These are phyloP conservation scores for Zanthoxylum bungeanum DNA, from an alignment of 345 rosid genomes.

Conservation along the genomic window DNA sequence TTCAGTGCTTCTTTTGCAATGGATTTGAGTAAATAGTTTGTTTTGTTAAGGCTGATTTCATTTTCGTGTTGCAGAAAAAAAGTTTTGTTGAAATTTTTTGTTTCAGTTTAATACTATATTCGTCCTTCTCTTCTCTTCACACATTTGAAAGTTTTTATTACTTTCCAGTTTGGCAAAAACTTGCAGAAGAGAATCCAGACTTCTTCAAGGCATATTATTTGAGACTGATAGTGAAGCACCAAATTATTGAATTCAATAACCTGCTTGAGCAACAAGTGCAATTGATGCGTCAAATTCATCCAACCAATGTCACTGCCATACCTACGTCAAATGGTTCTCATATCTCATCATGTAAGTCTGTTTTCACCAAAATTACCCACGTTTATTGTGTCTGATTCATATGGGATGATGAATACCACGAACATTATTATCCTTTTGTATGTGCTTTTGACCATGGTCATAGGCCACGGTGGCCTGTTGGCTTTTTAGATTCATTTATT, in stretches of 20 bases:
- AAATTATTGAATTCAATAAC: too few species aligned
- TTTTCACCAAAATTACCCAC: background rate
- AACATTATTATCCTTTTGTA: background rate
- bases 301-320: slow-evolving; percentile 51
- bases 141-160: slow-evolving; percentile 9
- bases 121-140: background rate
- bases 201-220: too few species aligned
- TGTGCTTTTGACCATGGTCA: background rate
- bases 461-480: background rate
- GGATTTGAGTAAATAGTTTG: background rate
- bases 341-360: slow-evolving; percentile 61
- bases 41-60: background rate
- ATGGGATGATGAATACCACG: too few species aligned
- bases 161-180: slow-evolving; percentile 96
- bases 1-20: too few species aligned
- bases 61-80: background rate
- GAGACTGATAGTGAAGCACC: too few species aligned
- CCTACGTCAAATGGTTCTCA: slow-evolving; percentile 77
- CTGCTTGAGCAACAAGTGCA: too few species aligned
- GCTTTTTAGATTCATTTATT: background rate
- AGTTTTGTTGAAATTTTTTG: background rate
- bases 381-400: background rate
- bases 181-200: slow-evolving; percentile 91
- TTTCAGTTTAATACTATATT: background rate
- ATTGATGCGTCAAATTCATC: too few species aligned